Evolutionary conservation across 106 monocot species (phyloP).

Genomic region (Dendrobium chrysotoxum): DNA sequence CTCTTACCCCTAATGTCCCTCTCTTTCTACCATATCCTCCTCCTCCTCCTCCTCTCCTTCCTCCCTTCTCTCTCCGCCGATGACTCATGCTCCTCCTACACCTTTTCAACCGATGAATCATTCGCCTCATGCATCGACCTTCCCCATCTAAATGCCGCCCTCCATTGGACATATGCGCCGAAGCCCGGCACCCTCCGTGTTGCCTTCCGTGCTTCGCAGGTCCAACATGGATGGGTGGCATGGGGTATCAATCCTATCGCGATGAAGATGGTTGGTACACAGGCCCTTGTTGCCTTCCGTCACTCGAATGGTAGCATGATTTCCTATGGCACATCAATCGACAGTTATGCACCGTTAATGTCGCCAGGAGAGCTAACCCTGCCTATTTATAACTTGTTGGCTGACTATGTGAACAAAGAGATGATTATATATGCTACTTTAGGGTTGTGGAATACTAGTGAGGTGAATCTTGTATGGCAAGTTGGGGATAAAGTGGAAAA

Average conservation of each 20-base stretch:
- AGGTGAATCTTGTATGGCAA: constrained; percentile 49
- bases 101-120: constrained; percentile 9
- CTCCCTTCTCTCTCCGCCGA: not conserved
- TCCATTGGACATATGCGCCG: constrained; percentile 15
- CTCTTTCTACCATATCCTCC: not conserved
- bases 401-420: constrained; percentile 30
- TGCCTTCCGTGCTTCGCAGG: constrained; percentile 34
- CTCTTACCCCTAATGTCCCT: not conserved
- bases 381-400: constrained; percentile 29
- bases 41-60: not conserved
- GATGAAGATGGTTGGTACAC: not conserved
- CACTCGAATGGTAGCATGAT: constrained; percentile 49
- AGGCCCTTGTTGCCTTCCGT: constrained; percentile 5
- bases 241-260: not conserved
- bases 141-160: constrained; percentile 11
- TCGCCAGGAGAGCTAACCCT: constrained; percentile 19
- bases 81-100: not conserved
- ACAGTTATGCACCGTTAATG: constrained; percentile 39
- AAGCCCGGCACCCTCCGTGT: constrained; percentile 18
- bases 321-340: constrained; percentile 35
- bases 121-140: constrained; percentile 20
- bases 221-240: not conserved
- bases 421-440: constrained; percentile 53
- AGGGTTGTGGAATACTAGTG: constrained; percentile 8
- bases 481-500: constrained; percentile 23